These are phyloP conservation scores for Barbatosphaeria neglecta DNA, from an alignment of 495 filamentous ascomycete species.

Conservation along the genomic window DNA sequence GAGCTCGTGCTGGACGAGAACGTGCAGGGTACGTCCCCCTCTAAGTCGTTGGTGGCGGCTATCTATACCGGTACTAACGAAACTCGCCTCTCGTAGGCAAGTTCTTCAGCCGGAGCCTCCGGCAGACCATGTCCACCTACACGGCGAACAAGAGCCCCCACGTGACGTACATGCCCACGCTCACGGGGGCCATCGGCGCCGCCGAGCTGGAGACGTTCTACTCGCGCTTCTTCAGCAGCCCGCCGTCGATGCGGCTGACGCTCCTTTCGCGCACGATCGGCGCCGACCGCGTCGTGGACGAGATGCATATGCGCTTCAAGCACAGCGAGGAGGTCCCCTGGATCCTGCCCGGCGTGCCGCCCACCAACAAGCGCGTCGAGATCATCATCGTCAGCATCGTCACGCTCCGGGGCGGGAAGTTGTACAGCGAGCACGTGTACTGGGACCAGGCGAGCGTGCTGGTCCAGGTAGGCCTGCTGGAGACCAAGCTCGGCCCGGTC, in stretches of 20 bases:
- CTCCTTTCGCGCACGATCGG: slow-evolving; percentile 52
- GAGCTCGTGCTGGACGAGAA: slow-evolving; percentile 51
- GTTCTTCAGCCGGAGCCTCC: slow-evolving; percentile 33
- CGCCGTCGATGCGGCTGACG: slow-evolving; percentile 47
- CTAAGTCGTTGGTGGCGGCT: background rate
- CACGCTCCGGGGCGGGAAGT: slow-evolving; percentile 42
- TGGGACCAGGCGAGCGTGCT: slow-evolving; percentile 73
- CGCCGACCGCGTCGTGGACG: slow-evolving; percentile 30
- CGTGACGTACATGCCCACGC: slow-evolving; percentile 33
- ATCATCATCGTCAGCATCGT: slow-evolving; percentile 29
- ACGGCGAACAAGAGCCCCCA: slow-evolving; percentile 35
- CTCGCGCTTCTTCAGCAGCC: slow-evolving; percentile 51
- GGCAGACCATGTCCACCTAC: slow-evolving; percentile 43
- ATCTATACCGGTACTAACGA: background rate
- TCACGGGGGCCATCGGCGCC: slow-evolving; percentile 55
- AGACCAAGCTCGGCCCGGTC: slow-evolving; percentile 38
- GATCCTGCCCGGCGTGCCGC: slow-evolving; percentile 59
- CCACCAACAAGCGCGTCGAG: slow-evolving; percentile 36
- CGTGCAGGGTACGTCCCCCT: slow-evolving; percentile 33
- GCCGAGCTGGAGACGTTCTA: slow-evolving; percentile 59
- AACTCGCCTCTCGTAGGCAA: slow-evolving; percentile 21
- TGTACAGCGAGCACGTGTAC: slow-evolving; percentile 43
- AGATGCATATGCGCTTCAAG: slow-evolving; percentile 41
- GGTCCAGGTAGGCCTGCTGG: slow-evolving; percentile 56
- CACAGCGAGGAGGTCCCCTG: slow-evolving; percentile 58